These are phyloP conservation scores for Aristolochia californica DNA, from an alignment of 164 flowering plant species.

Conservation along the genomic window DNA sequence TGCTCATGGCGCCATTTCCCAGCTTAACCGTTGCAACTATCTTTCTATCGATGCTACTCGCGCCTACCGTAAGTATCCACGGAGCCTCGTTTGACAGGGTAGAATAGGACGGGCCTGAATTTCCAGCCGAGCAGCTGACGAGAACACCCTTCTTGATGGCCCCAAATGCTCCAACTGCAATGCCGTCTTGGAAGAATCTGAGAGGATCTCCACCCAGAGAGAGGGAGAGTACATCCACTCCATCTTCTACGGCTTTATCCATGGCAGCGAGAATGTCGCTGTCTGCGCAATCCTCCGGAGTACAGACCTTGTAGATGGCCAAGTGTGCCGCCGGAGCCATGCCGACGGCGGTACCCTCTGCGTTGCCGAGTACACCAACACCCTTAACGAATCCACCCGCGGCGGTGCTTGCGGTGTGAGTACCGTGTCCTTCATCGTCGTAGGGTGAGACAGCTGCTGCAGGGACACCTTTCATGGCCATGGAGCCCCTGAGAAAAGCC, in stretches of 20 bases:
- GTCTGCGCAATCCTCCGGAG: neutral
- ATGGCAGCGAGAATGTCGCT: conserved; percentile 6
- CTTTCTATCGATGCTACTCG: conserved; percentile 15
- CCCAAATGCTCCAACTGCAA: conserved; percentile 1
- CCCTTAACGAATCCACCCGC: conserved; percentile 5
- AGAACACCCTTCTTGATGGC: conserved; percentile 6
- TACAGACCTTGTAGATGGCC: conserved; percentile 9
- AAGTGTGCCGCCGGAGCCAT: conserved; percentile 5
- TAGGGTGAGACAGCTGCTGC: neutral
- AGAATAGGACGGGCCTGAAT: conserved; percentile 1
- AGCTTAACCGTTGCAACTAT: neutral
- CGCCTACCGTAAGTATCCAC: conserved; percentile 21
- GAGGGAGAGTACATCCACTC: conserved; percentile 13
- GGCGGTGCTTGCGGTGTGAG: conserved; percentile 14
- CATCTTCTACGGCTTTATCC: conserved; percentile 9
- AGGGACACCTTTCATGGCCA: neutral
- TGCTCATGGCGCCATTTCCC: neutral
- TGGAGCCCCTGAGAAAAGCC: neutral
- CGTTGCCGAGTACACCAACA: neutral
- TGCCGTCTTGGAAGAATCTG: neutral
- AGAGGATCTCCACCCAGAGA: conserved; percentile 5
- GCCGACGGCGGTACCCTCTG: conserved; percentile 2
- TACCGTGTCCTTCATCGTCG: conserved; percentile 14
- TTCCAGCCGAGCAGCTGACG: conserved; percentile 14
- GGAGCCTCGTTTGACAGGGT: conserved; percentile 13